These are phyloP conservation scores for Talaromyces sp. DNA, from an alignment of 2,329 filamentous ascomycete species.

Conservation along the genomic window DNA sequence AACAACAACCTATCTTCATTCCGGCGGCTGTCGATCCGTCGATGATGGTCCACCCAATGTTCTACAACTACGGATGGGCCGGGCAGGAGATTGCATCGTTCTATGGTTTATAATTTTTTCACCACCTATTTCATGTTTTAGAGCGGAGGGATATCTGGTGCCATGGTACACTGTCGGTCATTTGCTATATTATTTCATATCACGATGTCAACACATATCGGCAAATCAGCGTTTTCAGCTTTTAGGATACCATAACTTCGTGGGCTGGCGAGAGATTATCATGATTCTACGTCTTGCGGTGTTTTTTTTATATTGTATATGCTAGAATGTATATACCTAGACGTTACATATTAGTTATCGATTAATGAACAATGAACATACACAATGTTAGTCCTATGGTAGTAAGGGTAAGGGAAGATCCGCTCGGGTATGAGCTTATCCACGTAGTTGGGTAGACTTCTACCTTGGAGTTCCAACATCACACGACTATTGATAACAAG, in stretches of 20 bases:
- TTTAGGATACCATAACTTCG: conserved; percentile 8
- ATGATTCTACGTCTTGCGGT: neutral
- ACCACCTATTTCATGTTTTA: neutral
- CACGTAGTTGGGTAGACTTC: neutral
- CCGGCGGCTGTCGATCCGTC: conserved; percentile 12
- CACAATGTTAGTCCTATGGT: neutral
- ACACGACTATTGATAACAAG: neutral
- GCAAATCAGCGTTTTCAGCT: conserved; percentile 8
- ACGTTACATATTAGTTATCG: neutral
- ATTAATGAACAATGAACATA: neutral
- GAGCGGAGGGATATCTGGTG: neutral
- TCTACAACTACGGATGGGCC: conserved; percentile 17
- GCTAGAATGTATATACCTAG: neutral
- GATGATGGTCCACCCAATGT: conserved; percentile 18
- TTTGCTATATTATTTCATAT: neutral
- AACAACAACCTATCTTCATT: neutral
- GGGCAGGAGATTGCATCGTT: conserved; percentile 18
- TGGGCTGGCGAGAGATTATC: neutral
- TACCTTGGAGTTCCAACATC: too few species aligned
- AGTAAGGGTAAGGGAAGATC: neutral
- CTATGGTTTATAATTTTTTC: conserved; percentile 12
- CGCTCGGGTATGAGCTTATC: neutral
- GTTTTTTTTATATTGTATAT: neutral
- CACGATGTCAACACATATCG: neutral
- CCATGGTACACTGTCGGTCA: neutral